phyloP scores from a whole-genome alignment of 2,329 filamentous ascomycete species.

The Pezicula radicicola region DNA sequence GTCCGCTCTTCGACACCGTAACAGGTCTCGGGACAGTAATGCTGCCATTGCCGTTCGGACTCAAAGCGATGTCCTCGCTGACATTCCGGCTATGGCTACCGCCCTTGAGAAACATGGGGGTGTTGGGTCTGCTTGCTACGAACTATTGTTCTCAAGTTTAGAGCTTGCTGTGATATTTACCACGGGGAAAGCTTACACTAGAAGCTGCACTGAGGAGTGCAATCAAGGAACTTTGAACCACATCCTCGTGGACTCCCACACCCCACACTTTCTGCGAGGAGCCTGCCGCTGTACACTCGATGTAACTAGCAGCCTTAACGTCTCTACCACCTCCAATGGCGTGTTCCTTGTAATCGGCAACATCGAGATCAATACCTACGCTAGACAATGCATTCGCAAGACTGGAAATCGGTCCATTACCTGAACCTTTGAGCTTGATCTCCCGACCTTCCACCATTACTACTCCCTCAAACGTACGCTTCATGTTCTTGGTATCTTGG shows the following conservation, averaged over 20 bases:
- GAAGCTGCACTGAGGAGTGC: slow-evolving; percentile 82
- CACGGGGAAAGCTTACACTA: slow-evolving; percentile 59
- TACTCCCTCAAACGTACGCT: slow-evolving; percentile 81
- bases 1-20: slow-evolving; percentile 20
- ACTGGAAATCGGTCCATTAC: slow-evolving; percentile 88
- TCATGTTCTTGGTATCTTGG: slow-evolving; percentile 73
- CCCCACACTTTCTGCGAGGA: slow-evolving; percentile 79
- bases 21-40: slow-evolving; percentile 22
- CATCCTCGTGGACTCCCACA: slow-evolving; percentile 88
- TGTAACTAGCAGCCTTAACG: slow-evolving; percentile 93
- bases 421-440: slow-evolving; percentile 73
- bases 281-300: slow-evolving; percentile 74
- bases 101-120: slow-evolving; percentile 61
- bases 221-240: slow-evolving; percentile 84
- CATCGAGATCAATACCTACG: slow-evolving; percentile 83
- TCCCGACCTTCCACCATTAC: slow-evolving; percentile 79
- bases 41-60: slow-evolving; percentile 20
- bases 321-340: slow-evolving; percentile 77
- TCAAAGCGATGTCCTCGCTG: slow-evolving; percentile 34
- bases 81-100: slow-evolving; percentile 46
- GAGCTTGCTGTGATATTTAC: slow-evolving; percentile 6
- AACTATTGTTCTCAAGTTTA: slow-evolving; percentile 50
- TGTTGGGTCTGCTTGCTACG: slow-evolving; percentile 65
- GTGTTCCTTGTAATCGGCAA: slow-evolving; percentile 95
- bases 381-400: slow-evolving; percentile 76